Conservation (phyloP, 75 land plant species). For the Sequoia sempervirens region DNA sequence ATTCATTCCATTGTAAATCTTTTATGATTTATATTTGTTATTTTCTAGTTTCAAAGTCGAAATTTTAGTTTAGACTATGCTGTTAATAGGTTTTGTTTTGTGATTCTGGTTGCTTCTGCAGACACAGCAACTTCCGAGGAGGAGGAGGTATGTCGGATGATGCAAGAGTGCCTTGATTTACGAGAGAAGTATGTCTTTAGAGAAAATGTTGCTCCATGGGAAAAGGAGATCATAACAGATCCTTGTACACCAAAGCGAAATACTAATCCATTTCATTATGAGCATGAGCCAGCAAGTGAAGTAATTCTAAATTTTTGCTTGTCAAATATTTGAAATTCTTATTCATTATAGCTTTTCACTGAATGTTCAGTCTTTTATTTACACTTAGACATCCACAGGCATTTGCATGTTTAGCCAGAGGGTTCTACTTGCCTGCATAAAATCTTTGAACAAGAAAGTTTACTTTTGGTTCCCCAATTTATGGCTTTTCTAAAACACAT, state of each 20-base stretch:
- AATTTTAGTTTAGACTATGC: neutral
- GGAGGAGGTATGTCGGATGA: constrained; percentile 63
- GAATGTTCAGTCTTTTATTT: neutral
- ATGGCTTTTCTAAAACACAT: neutral
- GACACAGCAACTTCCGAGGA: constrained; percentile 86
- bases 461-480: neutral
- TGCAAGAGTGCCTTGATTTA: constrained; percentile 84
- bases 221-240: constrained; percentile 72
- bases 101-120: constrained; percentile 12
- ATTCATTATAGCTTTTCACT: neutral
- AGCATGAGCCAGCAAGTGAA: constrained; percentile 58
- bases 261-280: constrained; percentile 67
- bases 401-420: neutral
- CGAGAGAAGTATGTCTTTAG: constrained; percentile 77
- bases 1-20: neutral
- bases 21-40: neutral
- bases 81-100: neutral
- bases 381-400: neutral
- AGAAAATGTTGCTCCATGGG: constrained; percentile 91
- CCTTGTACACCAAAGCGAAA: constrained; percentile 84
- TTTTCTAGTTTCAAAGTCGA: neutral
- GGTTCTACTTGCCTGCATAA: neutral
- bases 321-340: neutral
- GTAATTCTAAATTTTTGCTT: constrained; percentile 33
- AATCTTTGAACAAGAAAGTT: neutral